phyloP scores from a whole-genome alignment of 352 stramenopile genomes.

The Globisporangium iwayamae region DNA sequence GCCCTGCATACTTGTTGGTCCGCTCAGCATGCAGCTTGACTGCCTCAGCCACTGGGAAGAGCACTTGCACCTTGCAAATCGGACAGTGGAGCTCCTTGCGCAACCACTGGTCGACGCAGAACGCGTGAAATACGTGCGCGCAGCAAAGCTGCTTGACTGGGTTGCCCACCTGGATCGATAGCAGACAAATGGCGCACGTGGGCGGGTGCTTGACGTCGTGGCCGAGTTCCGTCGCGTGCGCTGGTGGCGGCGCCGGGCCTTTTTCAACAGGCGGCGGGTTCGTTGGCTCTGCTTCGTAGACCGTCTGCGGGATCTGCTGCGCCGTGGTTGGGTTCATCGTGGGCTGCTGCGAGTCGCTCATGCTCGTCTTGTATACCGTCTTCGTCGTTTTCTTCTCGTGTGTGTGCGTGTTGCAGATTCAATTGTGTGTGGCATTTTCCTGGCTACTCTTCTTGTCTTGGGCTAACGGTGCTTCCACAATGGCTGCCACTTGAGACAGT shows the following conservation, averaged over 20 bases:
- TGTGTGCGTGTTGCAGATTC: not conserved
- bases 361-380: not conserved
- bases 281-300: constrained; percentile 6
- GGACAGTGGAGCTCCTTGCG: constrained; percentile 41
- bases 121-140: constrained; percentile 57
- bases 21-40: constrained; percentile 17
- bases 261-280: not conserved
- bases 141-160: constrained; percentile 56
- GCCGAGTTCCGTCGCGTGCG: not conserved
- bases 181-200: constrained; percentile 38
- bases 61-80: constrained; percentile 51
- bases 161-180: constrained; percentile 26
- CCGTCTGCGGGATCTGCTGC: constrained; percentile 14
- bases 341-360: not conserved
- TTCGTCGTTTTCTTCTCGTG: not conserved
- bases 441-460: not conserved
- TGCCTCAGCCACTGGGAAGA: constrained; percentile 43
- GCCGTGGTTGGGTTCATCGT: constrained; percentile 5
- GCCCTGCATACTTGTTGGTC: not conserved
- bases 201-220: constrained; percentile 18
- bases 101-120: constrained; percentile 59
- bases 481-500: constrained; percentile 6
- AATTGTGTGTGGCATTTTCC: not conserved
- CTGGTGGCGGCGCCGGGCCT: not conserved
- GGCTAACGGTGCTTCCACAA: not conserved